phyloP scores from a whole-genome alignment of 169 alveolate genomes.

The Eimeria falciformis region DNA sequence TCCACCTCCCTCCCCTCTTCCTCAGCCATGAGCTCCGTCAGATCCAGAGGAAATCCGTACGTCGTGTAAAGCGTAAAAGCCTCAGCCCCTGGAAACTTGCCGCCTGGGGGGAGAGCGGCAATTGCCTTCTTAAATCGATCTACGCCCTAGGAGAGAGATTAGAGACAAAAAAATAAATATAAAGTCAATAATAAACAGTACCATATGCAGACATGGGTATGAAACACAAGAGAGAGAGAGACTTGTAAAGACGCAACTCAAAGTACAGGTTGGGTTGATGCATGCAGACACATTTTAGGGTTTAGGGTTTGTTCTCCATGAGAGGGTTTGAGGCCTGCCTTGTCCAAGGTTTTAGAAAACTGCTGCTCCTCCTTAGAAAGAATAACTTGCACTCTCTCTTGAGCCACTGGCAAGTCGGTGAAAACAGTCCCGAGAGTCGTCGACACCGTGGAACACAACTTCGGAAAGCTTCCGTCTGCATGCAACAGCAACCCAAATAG shows the following conservation, averaged over 20 bases:
- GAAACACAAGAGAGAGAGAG: neutral
- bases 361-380: slow-evolving; percentile 91
- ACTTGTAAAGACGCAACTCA: neutral
- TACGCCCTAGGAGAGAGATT: slow-evolving; percentile 49
- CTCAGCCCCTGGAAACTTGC: slow-evolving; percentile 73
- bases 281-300: neutral
- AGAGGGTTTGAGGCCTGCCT: slow-evolving; percentile 42
- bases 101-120: slow-evolving; percentile 40
- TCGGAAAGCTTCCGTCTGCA: slow-evolving; percentile 90
- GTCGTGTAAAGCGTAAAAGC: slow-evolving; percentile 94
- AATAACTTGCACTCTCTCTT: slow-evolving; percentile 85
- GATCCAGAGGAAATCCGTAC: slow-evolving; percentile 95
- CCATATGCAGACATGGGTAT: neutral
- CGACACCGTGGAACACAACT: slow-evolving; percentile 90
- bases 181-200: too few species aligned
- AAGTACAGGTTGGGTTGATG: neutral
- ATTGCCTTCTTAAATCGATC: slow-evolving; percentile 73
- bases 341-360: slow-evolving; percentile 90
- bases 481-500: neutral
- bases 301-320: neutral
- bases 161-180: too few species aligned
- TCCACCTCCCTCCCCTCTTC: slow-evolving; percentile 86
- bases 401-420: slow-evolving; percentile 87
- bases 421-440: slow-evolving; percentile 89
- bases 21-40: slow-evolving; percentile 94